These are phyloP conservation scores for Phaeosphaeria sp. DNA, from an alignment of 2,329 filamentous ascomycete species.

Conservation along the genomic window DNA sequence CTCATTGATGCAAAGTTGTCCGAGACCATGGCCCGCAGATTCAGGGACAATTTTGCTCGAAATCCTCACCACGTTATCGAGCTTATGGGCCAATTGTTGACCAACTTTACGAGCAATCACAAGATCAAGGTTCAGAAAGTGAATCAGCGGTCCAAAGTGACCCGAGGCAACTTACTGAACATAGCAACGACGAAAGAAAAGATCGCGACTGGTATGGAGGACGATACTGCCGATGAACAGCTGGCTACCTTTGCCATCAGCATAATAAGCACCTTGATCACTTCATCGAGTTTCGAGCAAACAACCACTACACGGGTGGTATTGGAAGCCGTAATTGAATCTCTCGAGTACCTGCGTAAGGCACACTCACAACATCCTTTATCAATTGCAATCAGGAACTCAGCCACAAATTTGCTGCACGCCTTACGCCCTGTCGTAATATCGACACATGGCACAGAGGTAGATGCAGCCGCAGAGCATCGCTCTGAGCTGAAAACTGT, in stretches of 20 bases:
- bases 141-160: slow-evolving; percentile 24
- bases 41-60: slow-evolving; percentile 68
- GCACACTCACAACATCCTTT: slow-evolving; percentile 9
- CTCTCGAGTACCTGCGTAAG: slow-evolving; percentile 34
- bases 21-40: slow-evolving; percentile 68
- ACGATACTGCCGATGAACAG: slow-evolving; percentile 41
- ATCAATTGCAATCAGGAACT: slow-evolving; percentile 28
- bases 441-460: slow-evolving; percentile 40
- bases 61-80: slow-evolving; percentile 70
- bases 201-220: background rate
- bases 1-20: slow-evolving; percentile 68
- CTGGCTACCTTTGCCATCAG: slow-evolving; percentile 50
- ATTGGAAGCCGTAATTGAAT: slow-evolving; percentile 13
- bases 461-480: slow-evolving; percentile 58
- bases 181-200: slow-evolving; percentile 15
- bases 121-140: slow-evolving; percentile 51
- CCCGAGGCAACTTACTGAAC: slow-evolving; percentile 31
- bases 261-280: slow-evolving; percentile 46
- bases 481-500: slow-evolving; percentile 29
- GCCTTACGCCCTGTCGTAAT: slow-evolving; percentile 62
- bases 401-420: slow-evolving; percentile 53
- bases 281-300: slow-evolving; percentile 42
- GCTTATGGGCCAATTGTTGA: slow-evolving; percentile 67
- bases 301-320: slow-evolving; percentile 27
- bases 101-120: slow-evolving; percentile 50